Evolutionary conservation across 768 basidiomycete species (phyloP), one percentile per base, ranked within the genome.

Genomic region (Termitomyces sp.): DNA sequence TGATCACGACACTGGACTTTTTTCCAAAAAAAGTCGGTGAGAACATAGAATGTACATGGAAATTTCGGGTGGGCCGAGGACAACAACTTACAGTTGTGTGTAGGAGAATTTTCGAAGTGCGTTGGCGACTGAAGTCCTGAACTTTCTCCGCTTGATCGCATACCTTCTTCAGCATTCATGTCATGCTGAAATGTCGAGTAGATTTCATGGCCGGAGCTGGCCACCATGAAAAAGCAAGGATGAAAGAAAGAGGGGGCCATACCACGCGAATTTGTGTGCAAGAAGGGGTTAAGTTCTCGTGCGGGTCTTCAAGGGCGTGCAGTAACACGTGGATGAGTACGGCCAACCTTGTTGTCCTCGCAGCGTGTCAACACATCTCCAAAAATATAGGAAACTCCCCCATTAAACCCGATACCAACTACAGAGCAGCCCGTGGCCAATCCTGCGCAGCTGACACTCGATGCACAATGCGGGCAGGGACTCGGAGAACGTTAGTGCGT

Each of bases 81-180:
- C 80, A 73, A 70, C 74, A 78, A 75, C 79, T 77, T 70, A 83
- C 80, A 73, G 76, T 74, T 79, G 78, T 77, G 75, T 56, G 73
- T 69, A 61, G 76, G 69, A 69, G 77, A 73, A 50, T 79, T 69
- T 56, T 75, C 76, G 72, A 86, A 86, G 53, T 56, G 59, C 6
- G 84, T 79, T 63, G 89, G 88, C 2, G 88, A 89, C 65, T 88
- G 86, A 24, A 90, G 72, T 59, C 85, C 87, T 53, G 88, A 89
- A 67, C 85, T 83, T 66, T 88, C 88, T 67, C 89, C 87, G 69
- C 85, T 87, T 24, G 86, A 87, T 72, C 84, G 86, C 45, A 80
- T 79, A 38, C 85, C 81, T 65, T 88, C 86, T 68, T 88, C 88
- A 58, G 77, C 71, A 59, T 77, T 73, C 70, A 80, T 77, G 58